Evolutionary conservation across 805 yeast species (phyloP), one percentile per base, ranked within the genome.

Genomic region (Zygoascus biomembranicola): DNA sequence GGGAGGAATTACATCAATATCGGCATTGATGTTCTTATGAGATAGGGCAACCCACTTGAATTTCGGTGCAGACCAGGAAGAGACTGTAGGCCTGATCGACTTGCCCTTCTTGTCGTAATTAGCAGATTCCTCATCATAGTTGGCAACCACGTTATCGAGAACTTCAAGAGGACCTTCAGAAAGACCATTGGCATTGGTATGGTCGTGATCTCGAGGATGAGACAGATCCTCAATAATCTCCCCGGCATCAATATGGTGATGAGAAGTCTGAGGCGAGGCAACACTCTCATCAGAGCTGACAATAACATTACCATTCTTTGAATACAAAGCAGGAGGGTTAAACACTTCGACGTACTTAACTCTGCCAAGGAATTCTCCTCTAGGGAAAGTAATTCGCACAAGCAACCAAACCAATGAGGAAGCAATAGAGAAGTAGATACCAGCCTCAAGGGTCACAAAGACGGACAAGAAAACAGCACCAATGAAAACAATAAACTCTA

Each of bases 391-490:
- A 48, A 86, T 68, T 64, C 88, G 80, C 72, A 88, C 80, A 53
- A 90, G 72, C 54, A 90, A 69, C 45, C 79, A 74, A 19, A 89
- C 96, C 60, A 77, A 79, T 35, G 95, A 87, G 53, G 96, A 92
- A 64, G 86, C 82, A 60, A 88, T 79, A 43, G 96, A 92, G 70
- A 90, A 90, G 72, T 90, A 90, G 61, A 90, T 85, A 72, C 96
- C 97, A 64, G 82, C 73, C 69, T 90, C 97, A 66, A 90, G 85
- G 5, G 88, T 73, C 5, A 88, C 72, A 61, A 88, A 88, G 5
- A 89, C 85, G 41, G 94, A 80, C 61, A 88, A 76, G 49, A 88
- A 64, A 13, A 88, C 84, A 42, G 88, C 89, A 52, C 80, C 77
- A 13, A 88, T 50, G 72, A 88, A 88, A 52, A 88, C 84, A 23